Percentiles rank a stretch among this genome's conserved stretches.
Conservation (phyloP, 306 rosid species). For the Fagus crenata region DNA sequence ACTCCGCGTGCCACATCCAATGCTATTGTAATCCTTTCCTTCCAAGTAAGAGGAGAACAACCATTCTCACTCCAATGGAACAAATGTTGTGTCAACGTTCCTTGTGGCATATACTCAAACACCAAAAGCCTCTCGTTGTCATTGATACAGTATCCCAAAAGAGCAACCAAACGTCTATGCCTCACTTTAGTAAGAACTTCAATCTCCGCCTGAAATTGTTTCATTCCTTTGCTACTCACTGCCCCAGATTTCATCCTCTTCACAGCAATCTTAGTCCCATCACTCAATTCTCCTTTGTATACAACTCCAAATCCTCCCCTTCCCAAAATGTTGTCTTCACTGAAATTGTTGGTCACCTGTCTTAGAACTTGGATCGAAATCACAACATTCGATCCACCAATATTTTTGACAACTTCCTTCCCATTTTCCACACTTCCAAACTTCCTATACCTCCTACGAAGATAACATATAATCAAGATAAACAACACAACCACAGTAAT, state of each 20-base stretch:
- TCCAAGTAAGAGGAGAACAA: constrained; percentile 68
- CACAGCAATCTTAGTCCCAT: constrained; percentile 85
- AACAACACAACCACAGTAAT: constrained; percentile 52
- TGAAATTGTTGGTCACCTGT: constrained; percentile 71
- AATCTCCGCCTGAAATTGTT: constrained; percentile 83
- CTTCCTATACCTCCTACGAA: constrained; percentile 33
- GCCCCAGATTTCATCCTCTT: constrained; percentile 81
- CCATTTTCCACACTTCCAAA: constrained; percentile 45
- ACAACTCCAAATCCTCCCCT: constrained; percentile 95
- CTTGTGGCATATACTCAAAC: constrained; percentile 88
- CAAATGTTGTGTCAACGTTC: constrained; percentile 78
- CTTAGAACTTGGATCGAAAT: constrained; percentile 69
- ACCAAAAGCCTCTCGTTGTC: constrained; percentile 87
- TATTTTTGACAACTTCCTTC: constrained; percentile 15
- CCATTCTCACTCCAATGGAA: constrained; percentile 62
- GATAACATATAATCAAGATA: constrained; percentile 58
- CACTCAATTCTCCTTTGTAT: constrained; percentile 76
- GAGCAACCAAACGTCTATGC: constrained; percentile 87
- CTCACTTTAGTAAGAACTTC: constrained; percentile 81
- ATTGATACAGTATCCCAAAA: constrained; percentile 74
- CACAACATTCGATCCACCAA: constrained; percentile 56
- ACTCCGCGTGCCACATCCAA: constrained; percentile 92
- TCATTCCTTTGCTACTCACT: constrained; percentile 70
- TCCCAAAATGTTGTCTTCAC: constrained; percentile 69
- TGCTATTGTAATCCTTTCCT: constrained; percentile 71